Evolutionary conservation across 192 early-diverging fungal species (phyloP).

Genomic region (Coemansia aciculifera): DNA sequence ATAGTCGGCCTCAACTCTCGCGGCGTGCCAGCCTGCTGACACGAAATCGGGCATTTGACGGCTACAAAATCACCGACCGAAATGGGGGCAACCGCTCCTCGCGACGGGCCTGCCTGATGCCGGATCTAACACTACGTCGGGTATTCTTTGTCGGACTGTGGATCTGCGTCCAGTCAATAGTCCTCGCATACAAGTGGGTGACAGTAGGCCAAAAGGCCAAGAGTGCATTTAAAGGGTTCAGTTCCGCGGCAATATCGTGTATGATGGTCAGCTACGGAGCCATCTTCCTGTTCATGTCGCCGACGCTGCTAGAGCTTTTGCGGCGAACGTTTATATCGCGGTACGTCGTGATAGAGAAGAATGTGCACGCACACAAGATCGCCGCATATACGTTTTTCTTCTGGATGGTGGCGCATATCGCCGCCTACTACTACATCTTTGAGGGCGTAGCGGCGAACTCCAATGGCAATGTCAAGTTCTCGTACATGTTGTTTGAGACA

Average conservation of each 20-base stretch:
- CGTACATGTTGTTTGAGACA: constrained; percentile 57
- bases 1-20: constrained; percentile 1
- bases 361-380: constrained; percentile 79
- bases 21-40: constrained; percentile 47
- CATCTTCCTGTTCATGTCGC: constrained; percentile 75
- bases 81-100: not conserved
- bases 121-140: constrained; percentile 50
- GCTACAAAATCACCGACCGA: constrained; percentile 37
- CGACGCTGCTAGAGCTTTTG: constrained; percentile 72
- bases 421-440: constrained; percentile 77
- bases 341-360: constrained; percentile 79
- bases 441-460: constrained; percentile 29
- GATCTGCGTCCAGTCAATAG: constrained; percentile 58
- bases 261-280: constrained; percentile 58
- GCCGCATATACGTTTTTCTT: constrained; percentile 75
- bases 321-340: constrained; percentile 71
- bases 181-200: constrained; percentile 62
- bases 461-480: constrained; percentile 43
- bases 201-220: constrained; percentile 47
- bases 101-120: constrained; percentile 17
- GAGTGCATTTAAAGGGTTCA: constrained; percentile 45
- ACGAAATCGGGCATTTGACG: constrained; percentile 53
- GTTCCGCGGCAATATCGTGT: constrained; percentile 43
- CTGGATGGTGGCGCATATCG: constrained; percentile 67
- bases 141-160: constrained; percentile 59